Evolutionary conservation across 176 grass and related monocot species (phyloP), one percentile per base, ranked within the genome.

Genomic region (Dendrocalamus sinicus): DNA sequence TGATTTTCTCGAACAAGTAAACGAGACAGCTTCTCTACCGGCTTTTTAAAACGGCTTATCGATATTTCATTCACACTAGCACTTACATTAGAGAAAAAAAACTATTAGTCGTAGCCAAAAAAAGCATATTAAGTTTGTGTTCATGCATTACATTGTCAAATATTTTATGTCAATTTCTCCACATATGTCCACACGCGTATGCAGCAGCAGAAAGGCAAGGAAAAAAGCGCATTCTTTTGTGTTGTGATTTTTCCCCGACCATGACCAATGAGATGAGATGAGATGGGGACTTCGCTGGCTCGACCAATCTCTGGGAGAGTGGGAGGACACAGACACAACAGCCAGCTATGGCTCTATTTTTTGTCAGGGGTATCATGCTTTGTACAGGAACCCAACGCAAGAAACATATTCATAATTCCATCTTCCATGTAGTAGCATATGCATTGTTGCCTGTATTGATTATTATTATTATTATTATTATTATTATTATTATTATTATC

Each of bases 161-260:
- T 71, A 37, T 71, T 46, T 74, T 52, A 52, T 15, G 70, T 74
- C 45, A 7, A 46, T 71, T 47, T 47, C 41, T 12, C 5, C 68
- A 9, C 40, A 71, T 3, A 44, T 2, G 10, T 71, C 41, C 39
- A 1, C 26, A 37, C 14, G 48, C 8, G 8, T 51, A 22, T 26
- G 74, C 62, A 54, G 47, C 72, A 23, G 78, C 61, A 69, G 79
- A 88, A 70, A 76, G 62, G 86, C 26, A 6, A 58, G 17, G 37
- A 17, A 85, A 55, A 35, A 55, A 24, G 0, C 84, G 47, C 74
- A n/a, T 15, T 57, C 9, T 63, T 48, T 57, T 77, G 17, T 41
- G 1, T 0, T 75, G n/a, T 16, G 2, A 20, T 14, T 61, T 44
- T 57, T 58, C 14, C 0, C 41, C 12, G 52, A 71, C 52, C 57